phyloP scores from a whole-genome alignment of 2,329 filamentous ascomycete genomes.

The Sporothrix variecibatus region DNA sequence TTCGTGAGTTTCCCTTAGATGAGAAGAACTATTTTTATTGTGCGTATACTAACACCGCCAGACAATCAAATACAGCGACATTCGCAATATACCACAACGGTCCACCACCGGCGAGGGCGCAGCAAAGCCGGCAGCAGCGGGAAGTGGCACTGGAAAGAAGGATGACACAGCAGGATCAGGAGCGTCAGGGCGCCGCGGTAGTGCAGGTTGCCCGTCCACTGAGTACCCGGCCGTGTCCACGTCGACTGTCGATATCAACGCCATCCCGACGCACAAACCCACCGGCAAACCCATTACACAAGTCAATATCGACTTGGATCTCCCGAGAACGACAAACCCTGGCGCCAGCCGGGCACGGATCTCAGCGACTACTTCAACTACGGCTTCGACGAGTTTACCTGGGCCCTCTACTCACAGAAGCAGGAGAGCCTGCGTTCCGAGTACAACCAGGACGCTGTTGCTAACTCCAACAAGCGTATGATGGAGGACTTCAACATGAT shows the following conservation, averaged over 20 bases:
- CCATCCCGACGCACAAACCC: conserved; percentile 74
- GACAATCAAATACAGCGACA: conserved; percentile 65
- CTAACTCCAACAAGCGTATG: conserved; percentile 74
- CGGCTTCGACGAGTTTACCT: conserved; percentile 97
- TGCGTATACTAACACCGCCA: conserved; percentile 34
- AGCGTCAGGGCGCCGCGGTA: neutral
- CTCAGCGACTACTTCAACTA: conserved; percentile 99
- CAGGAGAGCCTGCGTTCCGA: conserved; percentile 78
- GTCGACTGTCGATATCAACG: conserved; percentile 83
- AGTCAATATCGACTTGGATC: conserved; percentile 72
- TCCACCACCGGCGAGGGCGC: conserved; percentile 55
- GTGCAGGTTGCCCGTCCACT: conserved; percentile 24
- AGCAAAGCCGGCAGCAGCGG: conserved; percentile 46
- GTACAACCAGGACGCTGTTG: conserved; percentile 66
- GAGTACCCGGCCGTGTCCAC: conserved; percentile 65
- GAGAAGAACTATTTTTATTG: neutral
- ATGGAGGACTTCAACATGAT: conserved; percentile 70
- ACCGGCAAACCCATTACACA: conserved; percentile 81
- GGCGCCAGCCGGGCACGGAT: conserved; percentile 92
- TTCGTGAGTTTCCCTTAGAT: conserved; percentile 47
- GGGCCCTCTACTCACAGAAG: conserved; percentile 90
- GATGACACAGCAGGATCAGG: conserved; percentile 40
- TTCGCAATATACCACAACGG: conserved; percentile 64
- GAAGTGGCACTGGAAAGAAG: conserved; percentile 45
- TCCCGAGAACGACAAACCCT: conserved; percentile 86